Evolutionary conservation across 108 stramenopile species (phyloP), one percentile per base, ranked within the genome.

Genomic region (Nitzschia sp.): DNA sequence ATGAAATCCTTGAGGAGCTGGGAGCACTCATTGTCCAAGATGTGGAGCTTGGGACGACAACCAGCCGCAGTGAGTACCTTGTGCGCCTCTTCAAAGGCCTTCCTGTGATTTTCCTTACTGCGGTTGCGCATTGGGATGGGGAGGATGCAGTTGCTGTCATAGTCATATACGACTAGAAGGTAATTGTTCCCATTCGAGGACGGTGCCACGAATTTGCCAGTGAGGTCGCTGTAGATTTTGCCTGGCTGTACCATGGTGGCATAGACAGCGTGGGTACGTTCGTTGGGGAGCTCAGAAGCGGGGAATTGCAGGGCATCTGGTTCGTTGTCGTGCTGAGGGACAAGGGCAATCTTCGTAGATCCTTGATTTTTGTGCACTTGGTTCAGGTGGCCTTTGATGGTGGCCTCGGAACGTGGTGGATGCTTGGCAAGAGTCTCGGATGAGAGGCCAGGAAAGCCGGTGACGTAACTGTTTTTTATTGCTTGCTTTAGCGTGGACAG

Each of bases 121-220:
- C 46, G 26, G 33, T n/a, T 66, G n/a, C 36, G 47, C 21, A 78
- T 65, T 32, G 77, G 80, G 11, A 49, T 31, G 9, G 59, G 46
- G 6, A 32, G 54, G 71, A 82, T 85, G 60, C 65, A n/a, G n/a
- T n/a, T n/a, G n/a, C n/a, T n/a, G n/a, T n/a, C n/a, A n/a, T n/a
- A n/a, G n/a, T n/a, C n/a, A 47, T 83, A 82, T 5, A 79, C 5
- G 23, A 86, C 45, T 4, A 74, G 13, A 23, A 69, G 46, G 48
- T 75, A 61, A n/a, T 61, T 47, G 48, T 60, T 69, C 31, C 68
- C 51, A 9, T 6, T 26, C 34, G 24, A 57, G 74, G 67, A 69
- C 4, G 45, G 18, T 4, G 54, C 17, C 17, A 69, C 70, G 56
- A 83, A 75, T n/a, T n/a, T n/a, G n/a, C n/a, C n/a, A n/a, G n/a